Evolutionary conservation across 768 basidiomycete species (phyloP).

Genomic region (Polyporus arcularius): DNA sequence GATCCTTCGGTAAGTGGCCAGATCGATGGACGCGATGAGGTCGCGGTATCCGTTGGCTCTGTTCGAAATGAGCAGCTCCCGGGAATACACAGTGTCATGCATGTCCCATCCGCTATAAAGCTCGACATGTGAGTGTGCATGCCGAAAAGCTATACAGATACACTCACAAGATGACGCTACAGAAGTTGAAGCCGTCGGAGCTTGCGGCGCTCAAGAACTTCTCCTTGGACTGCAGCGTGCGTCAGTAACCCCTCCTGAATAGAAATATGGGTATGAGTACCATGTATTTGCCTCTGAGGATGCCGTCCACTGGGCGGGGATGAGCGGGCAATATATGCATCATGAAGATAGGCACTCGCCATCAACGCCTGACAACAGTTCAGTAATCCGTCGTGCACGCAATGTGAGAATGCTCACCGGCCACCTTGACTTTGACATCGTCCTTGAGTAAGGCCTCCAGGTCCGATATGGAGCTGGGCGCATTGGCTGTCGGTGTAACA

Average conservation of each 20-base stretch:
- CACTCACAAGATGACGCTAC: constrained; percentile 86
- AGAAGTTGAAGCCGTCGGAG: constrained; percentile 88
- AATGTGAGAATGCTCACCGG: constrained; percentile 49
- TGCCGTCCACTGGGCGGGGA: constrained; percentile 73
- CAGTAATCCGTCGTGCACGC: background rate
- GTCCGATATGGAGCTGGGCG: constrained; percentile 58
- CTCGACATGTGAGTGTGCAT: background rate
- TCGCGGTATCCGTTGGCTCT: constrained; percentile 91
- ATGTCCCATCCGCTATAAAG: constrained; percentile 82
- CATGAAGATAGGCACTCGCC: constrained; percentile 43
- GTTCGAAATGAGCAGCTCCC: constrained; percentile 90
- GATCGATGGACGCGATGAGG: constrained; percentile 82
- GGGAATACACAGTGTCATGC: constrained; percentile 82
- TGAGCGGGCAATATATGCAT: background rate
- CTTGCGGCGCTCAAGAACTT: constrained; percentile 86
- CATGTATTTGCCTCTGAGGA: constrained; percentile 94
- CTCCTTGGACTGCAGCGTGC: constrained; percentile 69
- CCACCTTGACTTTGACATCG: constrained; percentile 91
- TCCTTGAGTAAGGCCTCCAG: constrained; percentile 52
- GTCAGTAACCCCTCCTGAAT: background rate
- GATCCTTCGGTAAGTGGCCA: constrained; percentile 84
- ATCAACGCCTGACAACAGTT: constrained; percentile 54
- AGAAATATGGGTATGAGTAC: constrained; percentile 33
- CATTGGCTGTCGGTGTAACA: constrained; percentile 34
- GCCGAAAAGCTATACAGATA: background rate